These are phyloP conservation scores for Domatiomyces catenatus DNA, from an alignment of 2,329 filamentous ascomycete genomes.

Conservation along the genomic window DNA sequence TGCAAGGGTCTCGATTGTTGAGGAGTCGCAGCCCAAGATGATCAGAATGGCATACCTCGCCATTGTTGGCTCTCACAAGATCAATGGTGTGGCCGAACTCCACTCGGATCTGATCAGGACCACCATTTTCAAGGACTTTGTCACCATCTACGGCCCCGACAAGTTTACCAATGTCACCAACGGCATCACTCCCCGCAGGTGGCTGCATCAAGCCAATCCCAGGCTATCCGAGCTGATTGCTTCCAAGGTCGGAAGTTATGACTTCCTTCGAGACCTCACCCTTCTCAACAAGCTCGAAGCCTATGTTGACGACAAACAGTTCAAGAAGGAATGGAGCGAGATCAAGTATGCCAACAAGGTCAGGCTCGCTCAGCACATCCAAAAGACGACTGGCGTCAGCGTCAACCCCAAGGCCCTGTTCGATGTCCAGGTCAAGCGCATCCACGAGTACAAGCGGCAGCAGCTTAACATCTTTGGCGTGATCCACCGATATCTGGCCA, in stretches of 20 bases:
- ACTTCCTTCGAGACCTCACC: slow-evolving; percentile 82
- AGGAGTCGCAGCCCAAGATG: slow-evolving; percentile 95
- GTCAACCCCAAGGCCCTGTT: slow-evolving; percentile 84
- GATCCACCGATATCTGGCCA: slow-evolving; percentile 78
- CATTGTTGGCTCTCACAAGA: slow-evolving; percentile 95
- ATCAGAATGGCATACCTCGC: slow-evolving; percentile 93
- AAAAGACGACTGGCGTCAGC: slow-evolving; percentile 58
- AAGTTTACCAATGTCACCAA: slow-evolving; percentile 99
- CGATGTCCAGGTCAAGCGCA: slow-evolving; percentile 96
- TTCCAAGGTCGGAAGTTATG: slow-evolving; percentile 66
- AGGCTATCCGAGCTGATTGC: slow-evolving; percentile 82
- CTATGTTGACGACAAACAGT: slow-evolving; percentile 71
- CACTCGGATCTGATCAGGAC: slow-evolving; percentile 97
- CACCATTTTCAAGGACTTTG: slow-evolving; percentile 99
- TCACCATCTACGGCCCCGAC: slow-evolving; percentile 83
- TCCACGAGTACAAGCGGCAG: slow-evolving; percentile 98
- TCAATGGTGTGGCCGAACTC: slow-evolving; percentile 93
- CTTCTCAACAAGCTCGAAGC: slow-evolving; percentile 70
- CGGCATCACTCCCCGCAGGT: slow-evolving; percentile 86
- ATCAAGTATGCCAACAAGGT: slow-evolving; percentile 97
- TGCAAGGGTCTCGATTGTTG: slow-evolving; percentile 81
- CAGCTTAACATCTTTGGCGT: slow-evolving; percentile 98
- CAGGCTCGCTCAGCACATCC: slow-evolving; percentile 79
- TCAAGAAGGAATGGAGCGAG: slow-evolving; percentile 86
- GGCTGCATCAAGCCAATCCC: slow-evolving; percentile 95